Conservation (phyloP, 1,139 yeast species). For the Pichia sp. region DNA sequence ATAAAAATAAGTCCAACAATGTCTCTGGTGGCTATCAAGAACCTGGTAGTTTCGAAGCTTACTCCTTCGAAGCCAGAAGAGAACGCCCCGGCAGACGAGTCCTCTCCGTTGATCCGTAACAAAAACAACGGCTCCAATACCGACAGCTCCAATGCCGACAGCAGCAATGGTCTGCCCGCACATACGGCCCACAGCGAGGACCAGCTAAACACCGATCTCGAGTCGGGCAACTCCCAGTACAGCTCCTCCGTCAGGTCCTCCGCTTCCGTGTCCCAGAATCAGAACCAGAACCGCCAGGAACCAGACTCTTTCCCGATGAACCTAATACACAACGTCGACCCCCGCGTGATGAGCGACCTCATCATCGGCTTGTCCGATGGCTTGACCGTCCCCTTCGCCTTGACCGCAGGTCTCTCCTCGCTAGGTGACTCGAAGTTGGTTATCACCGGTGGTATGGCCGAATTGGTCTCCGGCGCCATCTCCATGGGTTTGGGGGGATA, state of each 20-base stretch:
- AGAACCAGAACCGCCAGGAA: not conserved
- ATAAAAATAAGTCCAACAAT: not conserved
- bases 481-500: constrained; percentile 86
- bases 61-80: not conserved
- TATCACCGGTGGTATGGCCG: constrained; percentile 84
- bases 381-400: constrained; percentile 77
- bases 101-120: not conserved
- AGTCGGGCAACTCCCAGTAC: constrained; percentile 5
- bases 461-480: constrained; percentile 75
- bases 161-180: not conserved
- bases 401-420: constrained; percentile 77
- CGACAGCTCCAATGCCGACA: not conserved
- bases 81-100: not conserved
- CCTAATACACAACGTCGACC: constrained; percentile 37
- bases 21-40: constrained; percentile 8
- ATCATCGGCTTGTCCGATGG: constrained; percentile 80
- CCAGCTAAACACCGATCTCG: constrained; percentile 1
- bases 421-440: constrained; percentile 71
- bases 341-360: constrained; percentile 75
- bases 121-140: not conserved
- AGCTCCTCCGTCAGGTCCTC: not conserved
- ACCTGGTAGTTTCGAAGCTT: constrained; percentile 1
- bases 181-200: not conserved
- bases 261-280: not conserved
- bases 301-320: constrained; percentile 13